Conservation (phyloP, 2,329 filamentous ascomycete genomes). For the Neopestalotiopsis rosae region DNA sequence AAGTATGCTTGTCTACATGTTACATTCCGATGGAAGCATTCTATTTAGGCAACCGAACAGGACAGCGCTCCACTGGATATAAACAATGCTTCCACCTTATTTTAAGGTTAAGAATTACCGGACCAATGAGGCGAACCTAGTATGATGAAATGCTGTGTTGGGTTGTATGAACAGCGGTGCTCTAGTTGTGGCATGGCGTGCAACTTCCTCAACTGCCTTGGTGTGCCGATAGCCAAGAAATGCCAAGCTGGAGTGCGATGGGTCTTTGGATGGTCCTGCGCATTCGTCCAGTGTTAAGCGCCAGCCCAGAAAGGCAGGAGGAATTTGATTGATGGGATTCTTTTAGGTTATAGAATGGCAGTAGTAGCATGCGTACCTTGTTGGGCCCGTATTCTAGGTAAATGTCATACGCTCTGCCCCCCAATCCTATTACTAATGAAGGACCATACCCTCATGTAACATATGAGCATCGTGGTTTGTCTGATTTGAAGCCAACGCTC, state of each 20-base stretch:
- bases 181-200: not conserved
- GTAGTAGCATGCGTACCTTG: not conserved
- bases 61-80: not conserved
- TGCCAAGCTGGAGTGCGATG: conserved; percentile 9
- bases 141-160: not conserved
- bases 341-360: not conserved
- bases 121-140: not conserved
- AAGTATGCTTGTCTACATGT: not conserved
- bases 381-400: not conserved
- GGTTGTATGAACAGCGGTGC: not conserved
- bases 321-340: not conserved
- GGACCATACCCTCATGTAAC: not conserved
- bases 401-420: not conserved
- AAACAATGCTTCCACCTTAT: not conserved
- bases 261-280: not conserved
- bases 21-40: not conserved
- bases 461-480: too few relatives aligned
- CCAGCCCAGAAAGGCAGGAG: conserved; percentile 12
- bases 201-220: conserved; percentile 8
- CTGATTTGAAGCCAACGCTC: too few relatives aligned
- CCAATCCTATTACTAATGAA: not conserved
- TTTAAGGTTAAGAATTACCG: conserved; percentile 8
- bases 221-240: conserved; percentile 12
- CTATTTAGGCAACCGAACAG: not conserved
- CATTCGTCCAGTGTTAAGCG: not conserved